Conservation (phyloP, 192 early-diverging fungal genomes). For the Diversispora epigaea region DNA sequence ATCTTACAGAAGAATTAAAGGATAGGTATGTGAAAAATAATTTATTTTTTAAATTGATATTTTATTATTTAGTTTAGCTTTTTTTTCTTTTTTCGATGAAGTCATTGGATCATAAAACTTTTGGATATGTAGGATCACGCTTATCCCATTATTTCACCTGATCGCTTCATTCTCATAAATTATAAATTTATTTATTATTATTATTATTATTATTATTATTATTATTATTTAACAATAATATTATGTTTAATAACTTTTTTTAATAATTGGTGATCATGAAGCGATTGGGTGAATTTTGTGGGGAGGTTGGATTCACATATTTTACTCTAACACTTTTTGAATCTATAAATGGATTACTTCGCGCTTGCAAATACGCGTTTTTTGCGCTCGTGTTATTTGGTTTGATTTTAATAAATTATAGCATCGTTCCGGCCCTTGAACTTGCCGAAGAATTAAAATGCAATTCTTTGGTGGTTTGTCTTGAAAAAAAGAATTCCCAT, state of each 20-base stretch:
- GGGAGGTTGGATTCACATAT: background rate
- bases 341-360: background rate
- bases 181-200: background rate
- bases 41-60: background rate
- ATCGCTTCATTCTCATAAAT: no score
- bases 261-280: background rate
- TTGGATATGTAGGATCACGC: no score
- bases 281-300: background rate
- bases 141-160: no score
- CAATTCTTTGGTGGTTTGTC: constrained; percentile 11
- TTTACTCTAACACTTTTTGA: constrained; percentile 13
- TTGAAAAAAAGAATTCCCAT: background rate
- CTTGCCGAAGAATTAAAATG: constrained; percentile 30
- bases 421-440: constrained; percentile 22
- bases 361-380: background rate
- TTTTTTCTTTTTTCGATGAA: background rate
- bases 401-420: background rate
- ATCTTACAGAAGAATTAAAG: background rate
- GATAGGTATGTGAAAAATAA: constrained; percentile 5
- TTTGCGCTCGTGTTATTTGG: background rate
- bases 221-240: background rate
- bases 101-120: background rate
- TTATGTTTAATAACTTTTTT: background rate
- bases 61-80: background rate
- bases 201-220: background rate